Evolutionary conservation across 2,329 filamentous ascomycete species (phyloP), one percentile per base, ranked within the genome.

Genomic region (Fusarium sp.): DNA sequence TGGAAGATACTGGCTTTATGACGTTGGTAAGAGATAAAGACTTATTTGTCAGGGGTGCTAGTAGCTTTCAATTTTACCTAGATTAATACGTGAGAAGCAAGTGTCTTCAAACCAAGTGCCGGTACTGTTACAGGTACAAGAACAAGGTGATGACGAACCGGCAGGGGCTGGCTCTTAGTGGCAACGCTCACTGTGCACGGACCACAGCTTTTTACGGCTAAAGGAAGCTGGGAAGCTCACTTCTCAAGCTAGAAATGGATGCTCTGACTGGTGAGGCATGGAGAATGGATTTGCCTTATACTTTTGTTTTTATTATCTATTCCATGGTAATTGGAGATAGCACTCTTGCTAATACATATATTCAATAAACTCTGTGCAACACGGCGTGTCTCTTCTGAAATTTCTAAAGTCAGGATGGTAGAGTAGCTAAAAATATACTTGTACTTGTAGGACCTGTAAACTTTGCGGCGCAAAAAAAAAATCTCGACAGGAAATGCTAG

Each of bases 81-180:
- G n/a, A n/a, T n/a, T n/a, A n/a, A 19, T 49, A 15, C 27, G 12
- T 27, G 45, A 35, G 25, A 10, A 49, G 16, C 10, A 48, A 49
- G n/a, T 11, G 9, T n/a, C 6, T 33, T 15, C 23, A 49, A 27
- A 49, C n/a, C 21, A 35, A 42, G 35, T 42, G 29, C 31, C 18
- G 31, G 31, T 35, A 35, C 19, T 29, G 41, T 37, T 51, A 23
- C 39, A 70, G 66, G 60, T 27, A 60, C 48, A 58, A 33, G 29
- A 66, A 66, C 45, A 68, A 69, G 49, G 54, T 73, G 58, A 71
- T 73, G 70, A 71, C 70, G 37, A 64, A 67, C 66, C 62, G 58
- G 58, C 58, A 70, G 60, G 52, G 60, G 57, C 63, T 33, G 31
- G 41, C 49, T 60, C 46, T 69, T 68, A 66, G 58, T 63, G 58